phyloP scores from a whole-genome alignment of 31 red algal species.

The Porphyra umbilicalis region DNA sequence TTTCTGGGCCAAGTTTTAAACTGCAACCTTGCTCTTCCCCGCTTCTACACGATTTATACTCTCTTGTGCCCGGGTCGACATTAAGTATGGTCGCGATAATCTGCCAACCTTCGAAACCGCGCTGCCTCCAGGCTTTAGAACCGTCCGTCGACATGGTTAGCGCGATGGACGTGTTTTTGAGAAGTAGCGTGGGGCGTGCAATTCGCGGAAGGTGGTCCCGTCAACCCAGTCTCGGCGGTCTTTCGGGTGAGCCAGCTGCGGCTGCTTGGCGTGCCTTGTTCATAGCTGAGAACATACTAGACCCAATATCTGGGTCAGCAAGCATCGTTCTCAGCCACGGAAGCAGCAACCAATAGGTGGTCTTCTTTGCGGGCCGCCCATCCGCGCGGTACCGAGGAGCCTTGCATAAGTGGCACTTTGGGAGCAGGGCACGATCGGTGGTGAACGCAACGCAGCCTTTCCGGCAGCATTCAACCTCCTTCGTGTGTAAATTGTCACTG shows the following conservation, averaged over 20 bases:
- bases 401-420: not conserved
- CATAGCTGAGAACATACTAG: not conserved
- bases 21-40: too few species aligned
- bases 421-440: not conserved
- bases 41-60: not conserved
- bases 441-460: not conserved
- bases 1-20: too few species aligned
- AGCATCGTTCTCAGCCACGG: not conserved
- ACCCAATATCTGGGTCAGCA: not conserved
- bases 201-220: not conserved
- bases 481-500: not conserved
- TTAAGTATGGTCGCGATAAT: not conserved
- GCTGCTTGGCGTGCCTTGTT: not conserved
- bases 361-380: not conserved
- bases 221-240: not conserved
- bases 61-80: not conserved
- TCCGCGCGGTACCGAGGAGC: not conserved
- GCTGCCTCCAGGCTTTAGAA: not conserved
- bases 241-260: not conserved
- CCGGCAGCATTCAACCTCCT: not conserved
- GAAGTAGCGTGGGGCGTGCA: not conserved
- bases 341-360: not conserved
- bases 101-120: not conserved
- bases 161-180: not conserved
- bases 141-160: not conserved